These are phyloP conservation scores for Aegilops bicornis DNA, from an alignment of 176 grass and related monocot species.

Conservation along the genomic window DNA sequence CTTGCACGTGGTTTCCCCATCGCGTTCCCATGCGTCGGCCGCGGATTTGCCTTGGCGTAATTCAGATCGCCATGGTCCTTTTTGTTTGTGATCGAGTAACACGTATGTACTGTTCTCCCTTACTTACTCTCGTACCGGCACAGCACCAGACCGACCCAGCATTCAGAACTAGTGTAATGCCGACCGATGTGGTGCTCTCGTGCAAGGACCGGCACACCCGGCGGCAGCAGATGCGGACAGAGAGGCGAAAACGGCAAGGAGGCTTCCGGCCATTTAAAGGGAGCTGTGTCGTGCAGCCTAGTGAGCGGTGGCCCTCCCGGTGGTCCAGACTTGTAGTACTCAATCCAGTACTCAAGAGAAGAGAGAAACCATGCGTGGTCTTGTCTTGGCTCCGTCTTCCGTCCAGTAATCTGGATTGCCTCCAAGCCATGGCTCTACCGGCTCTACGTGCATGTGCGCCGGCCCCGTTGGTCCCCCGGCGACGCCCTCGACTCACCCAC, in stretches of 20 bases:
- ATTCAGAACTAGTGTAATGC: background rate
- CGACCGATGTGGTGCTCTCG: too few species aligned
- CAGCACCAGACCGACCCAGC: background rate
- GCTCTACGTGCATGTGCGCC: conserved; percentile 24
- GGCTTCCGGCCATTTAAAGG: background rate
- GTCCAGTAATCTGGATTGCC: background rate
- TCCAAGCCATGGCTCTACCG: background rate
- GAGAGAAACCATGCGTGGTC: background rate
- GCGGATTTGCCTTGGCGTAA: background rate
- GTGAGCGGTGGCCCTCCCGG: background rate
- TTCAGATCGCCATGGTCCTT: background rate
- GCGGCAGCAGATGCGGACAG: background rate
- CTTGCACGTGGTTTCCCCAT: background rate
- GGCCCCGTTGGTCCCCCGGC: background rate
- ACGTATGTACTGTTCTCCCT: too few species aligned
- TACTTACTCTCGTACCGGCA: too few species aligned
- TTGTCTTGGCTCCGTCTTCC: background rate
- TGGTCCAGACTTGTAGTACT: background rate
- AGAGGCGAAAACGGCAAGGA: background rate
- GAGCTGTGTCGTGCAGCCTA: background rate
- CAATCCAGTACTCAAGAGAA: background rate
- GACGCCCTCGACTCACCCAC: background rate
- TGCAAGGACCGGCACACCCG: background rate
- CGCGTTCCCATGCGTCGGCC: too few species aligned
- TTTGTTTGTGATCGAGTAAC: too few species aligned